Evolutionary conservation across 164 flowering plant species (phyloP).

Genomic region (Liquidambar formosana): DNA sequence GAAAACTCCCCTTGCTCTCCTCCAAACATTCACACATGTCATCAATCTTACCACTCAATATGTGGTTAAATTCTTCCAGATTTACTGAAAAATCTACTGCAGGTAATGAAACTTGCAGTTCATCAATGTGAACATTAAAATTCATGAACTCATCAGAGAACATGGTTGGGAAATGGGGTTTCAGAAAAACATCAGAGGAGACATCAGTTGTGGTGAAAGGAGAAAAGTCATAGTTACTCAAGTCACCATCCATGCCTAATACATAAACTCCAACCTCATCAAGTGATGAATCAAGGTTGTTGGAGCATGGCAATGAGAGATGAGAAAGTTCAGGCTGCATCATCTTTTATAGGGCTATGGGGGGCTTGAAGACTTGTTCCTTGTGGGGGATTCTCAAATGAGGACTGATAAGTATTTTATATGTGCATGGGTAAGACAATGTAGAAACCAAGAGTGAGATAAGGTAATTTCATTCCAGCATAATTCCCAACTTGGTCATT

Average conservation of each 20-base stretch:
- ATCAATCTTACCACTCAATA: not conserved
- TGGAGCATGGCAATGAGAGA: constrained; percentile 2
- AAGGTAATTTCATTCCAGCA: not conserved
- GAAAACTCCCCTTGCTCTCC: not conserved
- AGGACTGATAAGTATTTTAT: not conserved
- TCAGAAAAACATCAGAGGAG: not conserved
- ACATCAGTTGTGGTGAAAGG: not conserved
- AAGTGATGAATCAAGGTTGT: not conserved
- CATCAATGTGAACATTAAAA: not conserved
- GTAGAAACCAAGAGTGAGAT: not conserved
- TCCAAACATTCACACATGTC: not conserved
- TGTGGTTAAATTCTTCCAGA: not conserved
- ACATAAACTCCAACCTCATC: not conserved
- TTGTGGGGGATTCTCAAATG: not conserved
- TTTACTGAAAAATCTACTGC: not conserved
- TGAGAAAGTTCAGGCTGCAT: constrained; percentile 4
- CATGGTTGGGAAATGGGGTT: not conserved
- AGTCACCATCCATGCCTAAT: not conserved
- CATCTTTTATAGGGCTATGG: not conserved
- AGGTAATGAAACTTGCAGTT: not conserved
- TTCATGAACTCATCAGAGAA: not conserved
- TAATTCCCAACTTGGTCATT: not conserved
- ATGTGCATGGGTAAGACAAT: not conserved
- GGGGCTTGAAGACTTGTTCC: not conserved
- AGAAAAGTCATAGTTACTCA: not conserved